Evolutionary conservation across 2,329 filamentous ascomycete species (phyloP).

Genomic region (Daldinia sp.): DNA sequence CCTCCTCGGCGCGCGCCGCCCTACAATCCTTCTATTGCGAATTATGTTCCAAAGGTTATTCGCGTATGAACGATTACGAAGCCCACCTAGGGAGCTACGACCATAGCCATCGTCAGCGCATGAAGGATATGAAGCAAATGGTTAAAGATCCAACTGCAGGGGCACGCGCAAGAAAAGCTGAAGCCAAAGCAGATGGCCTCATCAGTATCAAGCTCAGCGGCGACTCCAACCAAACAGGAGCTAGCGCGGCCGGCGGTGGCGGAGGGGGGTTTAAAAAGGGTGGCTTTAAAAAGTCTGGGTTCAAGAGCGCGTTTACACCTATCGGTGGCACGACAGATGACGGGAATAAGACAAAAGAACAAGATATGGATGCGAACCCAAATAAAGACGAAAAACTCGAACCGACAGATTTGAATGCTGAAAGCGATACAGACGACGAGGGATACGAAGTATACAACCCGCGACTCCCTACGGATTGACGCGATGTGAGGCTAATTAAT

Average conservation of each 20-base stretch:
- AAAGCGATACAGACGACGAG: constrained; percentile 75
- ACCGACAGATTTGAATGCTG: constrained; percentile 49
- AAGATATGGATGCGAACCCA: constrained; percentile 36
- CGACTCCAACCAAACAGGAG: constrained; percentile 39
- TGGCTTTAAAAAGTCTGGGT: constrained; percentile 83
- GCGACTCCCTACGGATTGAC: constrained; percentile 66
- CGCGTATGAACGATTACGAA: constrained; percentile 95
- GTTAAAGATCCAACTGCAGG: constrained; percentile 74
- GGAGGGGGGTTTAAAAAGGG: constrained; percentile 70
- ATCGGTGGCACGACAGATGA: constrained; percentile 56
- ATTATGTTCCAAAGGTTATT: constrained; percentile 93
- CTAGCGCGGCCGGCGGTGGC: constrained; percentile 42
- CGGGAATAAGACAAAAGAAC: constrained; percentile 52
- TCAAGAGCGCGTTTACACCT: constrained; percentile 77
- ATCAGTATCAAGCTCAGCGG: constrained; percentile 70
- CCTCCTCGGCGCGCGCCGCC: constrained; percentile 74
- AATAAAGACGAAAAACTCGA: constrained; percentile 39
- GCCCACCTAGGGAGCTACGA: constrained; percentile 94
- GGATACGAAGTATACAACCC: constrained; percentile 75
- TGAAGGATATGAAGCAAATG: constrained; percentile 88
- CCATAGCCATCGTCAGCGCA: constrained; percentile 90
- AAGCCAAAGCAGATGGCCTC: constrained; percentile 74
- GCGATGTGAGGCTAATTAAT: background rate
- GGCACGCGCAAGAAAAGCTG: constrained; percentile 71
- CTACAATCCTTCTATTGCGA: constrained; percentile 84